Evolutionary conservation across 306 rosid genomes (phyloP).

Genomic region (Dicorynia guianensis): DNA sequence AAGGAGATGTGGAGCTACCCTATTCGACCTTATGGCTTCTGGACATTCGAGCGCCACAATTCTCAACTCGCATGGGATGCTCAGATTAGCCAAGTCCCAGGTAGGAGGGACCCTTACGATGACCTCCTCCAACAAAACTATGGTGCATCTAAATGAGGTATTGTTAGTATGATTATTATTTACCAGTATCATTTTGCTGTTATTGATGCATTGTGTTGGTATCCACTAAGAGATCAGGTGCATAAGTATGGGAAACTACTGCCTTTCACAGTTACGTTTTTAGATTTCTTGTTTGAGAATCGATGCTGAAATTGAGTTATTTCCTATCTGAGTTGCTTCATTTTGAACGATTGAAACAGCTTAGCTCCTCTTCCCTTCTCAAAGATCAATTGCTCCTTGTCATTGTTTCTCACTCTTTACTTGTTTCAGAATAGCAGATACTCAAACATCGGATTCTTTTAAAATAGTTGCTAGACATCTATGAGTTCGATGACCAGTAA

Average conservation of each 20-base stretch:
- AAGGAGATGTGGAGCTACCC: constrained; percentile 93
- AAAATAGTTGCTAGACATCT: background rate
- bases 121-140: constrained; percentile 66
- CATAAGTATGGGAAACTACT: background rate
- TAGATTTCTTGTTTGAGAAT: constrained; percentile 3
- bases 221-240: background rate
- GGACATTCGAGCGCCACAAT: constrained; percentile 98
- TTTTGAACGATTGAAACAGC: constrained; percentile 14
- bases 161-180: background rate
- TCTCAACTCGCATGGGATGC: constrained; percentile 91
- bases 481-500: background rate
- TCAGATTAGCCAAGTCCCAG: constrained; percentile 85
- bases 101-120: constrained; percentile 93
- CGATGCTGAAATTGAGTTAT: constrained; percentile 6
- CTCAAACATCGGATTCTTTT: background rate
- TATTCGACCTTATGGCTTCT: constrained; percentile 88
- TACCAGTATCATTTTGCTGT: background rate
- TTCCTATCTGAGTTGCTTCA: background rate
- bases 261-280: background rate
- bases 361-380: background rate
- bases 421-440: background rate
- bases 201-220: background rate
- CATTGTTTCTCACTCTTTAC: background rate
- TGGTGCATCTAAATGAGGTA: constrained; percentile 56
- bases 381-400: background rate